A percentile compares a stretch with the other conserved stretches of the same genome.
These are phyloP conservation scores for Trichoderma cornu-damae DNA, from an alignment of 2,329 filamentous ascomycete genomes.

Conservation along the genomic window DNA sequence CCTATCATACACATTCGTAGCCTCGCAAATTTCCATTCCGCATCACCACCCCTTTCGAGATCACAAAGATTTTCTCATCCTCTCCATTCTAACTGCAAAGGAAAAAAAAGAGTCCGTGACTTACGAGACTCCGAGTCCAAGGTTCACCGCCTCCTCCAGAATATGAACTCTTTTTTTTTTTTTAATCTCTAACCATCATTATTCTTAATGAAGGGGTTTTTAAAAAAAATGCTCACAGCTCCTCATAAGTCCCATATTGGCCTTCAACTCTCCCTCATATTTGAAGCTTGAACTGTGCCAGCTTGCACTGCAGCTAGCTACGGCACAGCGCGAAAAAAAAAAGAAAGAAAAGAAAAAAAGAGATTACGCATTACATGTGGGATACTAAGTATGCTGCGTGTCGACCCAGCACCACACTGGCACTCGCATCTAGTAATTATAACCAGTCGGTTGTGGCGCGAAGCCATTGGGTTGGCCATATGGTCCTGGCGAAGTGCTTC, in stretches of 20 bases:
- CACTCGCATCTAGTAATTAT: conserved; percentile 49
- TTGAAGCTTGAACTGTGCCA: background rate
- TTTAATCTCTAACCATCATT: conserved; percentile 16
- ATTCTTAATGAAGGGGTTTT: conserved; percentile 6
- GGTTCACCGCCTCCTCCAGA: conserved; percentile 9
- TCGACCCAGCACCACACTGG: conserved; percentile 27
- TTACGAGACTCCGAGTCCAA: conserved; percentile 7
- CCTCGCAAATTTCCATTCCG: conserved; percentile 10
- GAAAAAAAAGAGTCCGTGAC: conserved; percentile 12
- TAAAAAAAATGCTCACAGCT: conserved; percentile 7
- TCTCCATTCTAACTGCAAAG: conserved; percentile 17
- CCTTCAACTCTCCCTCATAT: conserved; percentile 11
- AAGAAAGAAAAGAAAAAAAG: no score
- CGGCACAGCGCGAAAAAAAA: background rate
- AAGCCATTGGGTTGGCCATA: conserved; percentile 82
- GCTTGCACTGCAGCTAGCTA: background rate
- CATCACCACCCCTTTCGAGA: conserved; percentile 6
- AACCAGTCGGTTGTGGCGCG: conserved; percentile 81
- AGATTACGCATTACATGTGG: conserved; percentile 11
- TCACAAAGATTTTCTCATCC: background rate
- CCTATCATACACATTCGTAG: conserved; percentile 27
- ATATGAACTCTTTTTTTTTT: conserved; percentile 12
- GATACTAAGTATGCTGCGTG: background rate
- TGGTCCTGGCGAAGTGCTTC: conserved; percentile 56
- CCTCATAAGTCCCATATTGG: conserved; percentile 6